Base-by-base conservation (phyloP, 208 protist species). In the Strigomonas culicis region DNA sequence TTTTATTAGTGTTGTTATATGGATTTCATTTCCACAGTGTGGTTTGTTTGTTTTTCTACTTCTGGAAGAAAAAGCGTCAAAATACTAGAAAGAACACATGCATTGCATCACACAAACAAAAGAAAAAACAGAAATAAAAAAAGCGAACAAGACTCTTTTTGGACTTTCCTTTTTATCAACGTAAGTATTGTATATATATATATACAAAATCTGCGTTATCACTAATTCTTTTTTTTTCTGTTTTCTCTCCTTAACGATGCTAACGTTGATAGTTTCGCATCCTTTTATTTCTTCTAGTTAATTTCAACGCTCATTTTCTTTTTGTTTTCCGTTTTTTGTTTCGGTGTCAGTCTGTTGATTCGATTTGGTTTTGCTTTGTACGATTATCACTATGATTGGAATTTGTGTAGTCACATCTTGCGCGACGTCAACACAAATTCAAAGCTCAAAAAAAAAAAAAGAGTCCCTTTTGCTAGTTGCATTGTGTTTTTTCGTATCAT, bases 131-230 rank as follows among this genome's bases (percentile, higher is more conserved):
- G 28, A 41, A 41, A 41, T 6, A 41, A 58, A 51, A 51, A 36
- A 27, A 22, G 22, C 2, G 32, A 51, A 22, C 13, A 13, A 7
- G 7, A 66, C 34, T 22, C 34, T 44, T 49, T 49, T 46, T 63
- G 53, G 59, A 0, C 39, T n/a, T 50, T 47, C 24, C 3, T 44
- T 55, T 59, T 0, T 8, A 3, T 60, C 1, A 41, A 53, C 59
- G 57, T 31, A 58, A 31, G 32, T 76, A 62, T 19, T 62, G 55
- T 63, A 52, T 53, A 34, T 30, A 66, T 66, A 66, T 61, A 41
- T 22, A 70, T 0, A 32, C 41, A 63, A 39, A 8, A 27, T n/a
- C 59, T 39, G 22, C 57, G 1, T 60, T 21, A 17, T 41, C 19
- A 8, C n/a, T 59, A 64, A 30, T 47, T 27, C 22, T 39, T 31